Evolutionary conservation across 1,284 basidiomycete species (phyloP).

Genomic region (Nidula niveotomentosa): DNA sequence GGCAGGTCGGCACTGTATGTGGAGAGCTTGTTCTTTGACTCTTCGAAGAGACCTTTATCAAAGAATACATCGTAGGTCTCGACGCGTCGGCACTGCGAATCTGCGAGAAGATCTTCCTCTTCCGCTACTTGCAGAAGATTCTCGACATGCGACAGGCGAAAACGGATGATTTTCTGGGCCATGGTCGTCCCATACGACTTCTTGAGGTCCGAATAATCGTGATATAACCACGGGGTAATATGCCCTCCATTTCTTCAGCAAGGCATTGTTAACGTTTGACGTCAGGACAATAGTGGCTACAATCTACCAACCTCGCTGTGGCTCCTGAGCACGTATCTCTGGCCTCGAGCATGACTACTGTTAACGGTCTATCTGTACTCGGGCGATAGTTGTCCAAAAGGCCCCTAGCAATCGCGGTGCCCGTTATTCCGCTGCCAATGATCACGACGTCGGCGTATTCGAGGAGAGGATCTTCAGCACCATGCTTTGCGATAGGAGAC

Average conservation of each 20-base stretch:
- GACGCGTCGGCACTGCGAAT: conserved; percentile 47
- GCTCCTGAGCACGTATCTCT: conserved; percentile 64
- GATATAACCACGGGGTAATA: conserved; percentile 54
- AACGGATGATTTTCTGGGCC: conserved; percentile 57
- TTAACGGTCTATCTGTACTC: conserved; percentile 16
- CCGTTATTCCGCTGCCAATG: conserved; percentile 66
- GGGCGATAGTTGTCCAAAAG: conserved; percentile 32
- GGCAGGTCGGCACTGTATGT: conserved; percentile 45
- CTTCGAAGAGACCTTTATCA: conserved; percentile 31
- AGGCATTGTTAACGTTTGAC: background rate
- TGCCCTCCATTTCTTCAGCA: conserved; percentile 61
- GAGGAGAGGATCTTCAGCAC: conserved; percentile 32
- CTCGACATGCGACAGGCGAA: conserved; percentile 55
- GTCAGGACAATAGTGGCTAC: background rate
- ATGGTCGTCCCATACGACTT: conserved; percentile 38
- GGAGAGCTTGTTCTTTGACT: conserved; percentile 37
- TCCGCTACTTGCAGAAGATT: conserved; percentile 46
- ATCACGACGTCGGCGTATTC: conserved; percentile 54
- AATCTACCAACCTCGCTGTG: conserved; percentile 49
- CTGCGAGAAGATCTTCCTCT: conserved; percentile 43
- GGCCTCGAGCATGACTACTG: conserved; percentile 62
- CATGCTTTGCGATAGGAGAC: conserved; percentile 39
- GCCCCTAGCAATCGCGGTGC: conserved; percentile 47
- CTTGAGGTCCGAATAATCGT: conserved; percentile 51
- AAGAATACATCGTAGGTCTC: conserved; percentile 51